A percentile compares a stretch with the other conserved stretches of the same genome.
Conservation (phyloP, 768 basidiomycete species). For the Tricholoma furcatifolium region DNA sequence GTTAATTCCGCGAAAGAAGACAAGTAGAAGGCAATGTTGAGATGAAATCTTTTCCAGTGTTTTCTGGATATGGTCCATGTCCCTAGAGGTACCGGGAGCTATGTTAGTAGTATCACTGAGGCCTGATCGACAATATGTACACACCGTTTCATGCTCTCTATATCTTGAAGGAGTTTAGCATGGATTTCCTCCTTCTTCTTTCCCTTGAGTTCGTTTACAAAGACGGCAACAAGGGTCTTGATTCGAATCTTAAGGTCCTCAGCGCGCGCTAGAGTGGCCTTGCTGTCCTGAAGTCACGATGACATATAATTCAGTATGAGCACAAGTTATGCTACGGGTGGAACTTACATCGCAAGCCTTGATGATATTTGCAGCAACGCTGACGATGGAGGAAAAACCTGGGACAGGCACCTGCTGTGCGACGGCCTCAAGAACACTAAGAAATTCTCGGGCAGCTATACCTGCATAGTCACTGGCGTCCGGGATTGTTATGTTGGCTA, state of each 20-base stretch:
- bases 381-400: neutral
- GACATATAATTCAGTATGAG: neutral
- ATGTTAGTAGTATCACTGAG: neutral
- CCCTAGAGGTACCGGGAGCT: neutral
- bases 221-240: neutral
- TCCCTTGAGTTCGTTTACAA: conserved; percentile 8
- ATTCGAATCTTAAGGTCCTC: conserved; percentile 6
- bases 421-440: neutral
- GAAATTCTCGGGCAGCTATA: conserved; percentile 5
- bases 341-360: conserved; percentile 5
- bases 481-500: neutral
- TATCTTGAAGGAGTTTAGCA: neutral
- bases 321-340: neutral
- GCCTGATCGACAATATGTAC: neutral
- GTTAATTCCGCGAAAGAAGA: neutral
- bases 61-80: neutral
- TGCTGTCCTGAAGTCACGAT: conserved; percentile 7
- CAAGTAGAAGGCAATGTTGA: neutral
- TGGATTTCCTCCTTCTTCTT: conserved; percentile 1
- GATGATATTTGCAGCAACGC: neutral
- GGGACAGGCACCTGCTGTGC: conserved; percentile 7
- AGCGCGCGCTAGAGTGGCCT: conserved; percentile 4
- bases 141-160: neutral
- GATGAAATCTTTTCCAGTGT: neutral
- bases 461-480: neutral